Conservation (phyloP, 345 rosid species). For the Melaleuca alternifolia region DNA sequence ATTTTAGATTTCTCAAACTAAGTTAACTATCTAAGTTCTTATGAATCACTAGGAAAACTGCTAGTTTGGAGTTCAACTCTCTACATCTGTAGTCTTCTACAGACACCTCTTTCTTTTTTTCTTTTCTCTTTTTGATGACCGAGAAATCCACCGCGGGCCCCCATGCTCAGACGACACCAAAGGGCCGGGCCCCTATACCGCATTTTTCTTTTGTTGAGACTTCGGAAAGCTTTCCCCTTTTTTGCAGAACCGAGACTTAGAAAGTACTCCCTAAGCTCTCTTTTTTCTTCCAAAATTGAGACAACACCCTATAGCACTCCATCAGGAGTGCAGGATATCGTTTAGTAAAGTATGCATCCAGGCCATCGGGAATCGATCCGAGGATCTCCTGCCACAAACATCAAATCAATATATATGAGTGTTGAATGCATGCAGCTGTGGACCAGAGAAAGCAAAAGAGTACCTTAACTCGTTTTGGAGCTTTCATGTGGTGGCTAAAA, state of each 20-base stretch:
- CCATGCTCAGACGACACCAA: too few species aligned
- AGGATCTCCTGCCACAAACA: constrained; percentile 51
- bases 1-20: too few species aligned
- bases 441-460: constrained; percentile 1
- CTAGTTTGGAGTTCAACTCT: too few species aligned
- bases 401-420: background rate
- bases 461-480: constrained; percentile 72
- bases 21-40: too few species aligned
- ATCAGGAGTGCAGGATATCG: constrained; percentile 74
- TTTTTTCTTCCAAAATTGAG: constrained; percentile 44
- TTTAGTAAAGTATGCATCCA: constrained; percentile 48
- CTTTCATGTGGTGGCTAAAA: constrained; percentile 76
- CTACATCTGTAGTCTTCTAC: constrained; percentile 1
- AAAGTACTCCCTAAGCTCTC: constrained; percentile 60
- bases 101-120: too few species aligned
- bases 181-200: too few species aligned
- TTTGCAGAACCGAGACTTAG: background rate
- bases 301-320: constrained; percentile 44
- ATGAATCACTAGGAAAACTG: too few species aligned
- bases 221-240: background rate
- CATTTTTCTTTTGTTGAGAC: constrained; percentile 12
- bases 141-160: too few species aligned
- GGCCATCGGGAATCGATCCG: constrained; percentile 83
- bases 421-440: background rate
- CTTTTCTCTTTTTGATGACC: too few species aligned